A percentile compares a stretch with the other conserved stretches of the same genome.
phyloP scores from a whole-genome alignment of 305 asterid species.

The Rubia peregrina region DNA sequence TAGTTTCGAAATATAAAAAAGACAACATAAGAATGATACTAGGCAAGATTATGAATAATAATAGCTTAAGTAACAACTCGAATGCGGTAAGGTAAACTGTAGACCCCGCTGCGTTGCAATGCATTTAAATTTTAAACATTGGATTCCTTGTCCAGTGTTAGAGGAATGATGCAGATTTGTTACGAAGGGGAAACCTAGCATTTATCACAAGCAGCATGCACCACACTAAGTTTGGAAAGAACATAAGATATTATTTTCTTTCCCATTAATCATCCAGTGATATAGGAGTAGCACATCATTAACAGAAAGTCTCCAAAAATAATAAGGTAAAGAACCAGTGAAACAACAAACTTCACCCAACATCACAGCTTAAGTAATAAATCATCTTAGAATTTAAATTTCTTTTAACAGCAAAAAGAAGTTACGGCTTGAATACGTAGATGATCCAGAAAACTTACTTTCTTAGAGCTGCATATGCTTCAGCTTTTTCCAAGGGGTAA shows the following conservation, averaged over 20 bases:
- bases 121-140: neutral
- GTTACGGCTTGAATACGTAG: neutral
- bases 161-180: neutral
- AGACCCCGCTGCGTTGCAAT: neutral
- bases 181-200: neutral
- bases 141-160: neutral
- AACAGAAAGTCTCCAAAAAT: neutral
- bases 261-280: neutral
- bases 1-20: neutral
- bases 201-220: neutral
- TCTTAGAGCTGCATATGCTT: slow-evolving; percentile 81
- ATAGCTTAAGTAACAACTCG: neutral
- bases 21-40: neutral
- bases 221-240: neutral
- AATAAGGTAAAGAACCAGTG: neutral
- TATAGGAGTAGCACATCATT: neutral
- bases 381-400: neutral
- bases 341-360: too few species aligned
- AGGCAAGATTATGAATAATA: neutral
- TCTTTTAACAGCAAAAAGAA: neutral
- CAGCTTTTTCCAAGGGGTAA: slow-evolving; percentile 82
- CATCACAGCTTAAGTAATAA: neutral
- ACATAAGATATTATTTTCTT: neutral
- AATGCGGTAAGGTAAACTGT: neutral
- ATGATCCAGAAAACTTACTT: slow-evolving; percentile 38